Base-by-base conservation (phyloP, 257 asterid genomes). In the Jasminum sambac region DNA sequence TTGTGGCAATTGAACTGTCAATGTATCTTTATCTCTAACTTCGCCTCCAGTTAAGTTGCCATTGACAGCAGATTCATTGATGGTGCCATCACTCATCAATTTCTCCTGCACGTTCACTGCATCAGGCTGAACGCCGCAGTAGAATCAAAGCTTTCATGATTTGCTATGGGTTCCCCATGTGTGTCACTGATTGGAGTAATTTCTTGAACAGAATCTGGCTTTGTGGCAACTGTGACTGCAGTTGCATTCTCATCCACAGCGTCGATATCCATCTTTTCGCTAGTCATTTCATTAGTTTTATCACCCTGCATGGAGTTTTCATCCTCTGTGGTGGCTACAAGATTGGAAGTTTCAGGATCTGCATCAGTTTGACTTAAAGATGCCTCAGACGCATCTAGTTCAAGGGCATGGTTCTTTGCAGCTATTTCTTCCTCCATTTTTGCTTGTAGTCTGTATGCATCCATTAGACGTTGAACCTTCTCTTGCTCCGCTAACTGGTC, bases 401-500 rank as follows among this genome's bases (percentile, higher is more conserved):
- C 80, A 63, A 61, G 37, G 66, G 72, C 82, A 43, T 41, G 68
- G 55, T 71, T 73, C 75, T 79, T 67, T 37, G 79, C 81, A 38
- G 74, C 83, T 14, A 37, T 73, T 79, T 82, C 96, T 63, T 77
- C 83, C 68, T 84, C 87, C 68, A 77, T 60, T 71, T 73, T 81
- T 60, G 86, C 90, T 77, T 80, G 86, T 72, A 68, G 66, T 75
- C 90, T 84, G 77, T 80, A 63, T 42, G 75, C 81, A 74, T 81
- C 78, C 50, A 77, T 61, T 67, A 80, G 65, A 69, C 73, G 79
- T 71, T 83, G 85, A 61, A 83, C 66, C 75, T 81, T 88, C 73
- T 84, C 97, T 17, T 76, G 84, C 68, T 95, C 85, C 11, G 77
- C 76, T 67, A 81, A 40, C 37, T 85, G 84, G 82, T 80, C 86